Evolutionary conservation across 768 basidiomycete genomes (phyloP).

Genomic region (Lentinula sp.): DNA sequence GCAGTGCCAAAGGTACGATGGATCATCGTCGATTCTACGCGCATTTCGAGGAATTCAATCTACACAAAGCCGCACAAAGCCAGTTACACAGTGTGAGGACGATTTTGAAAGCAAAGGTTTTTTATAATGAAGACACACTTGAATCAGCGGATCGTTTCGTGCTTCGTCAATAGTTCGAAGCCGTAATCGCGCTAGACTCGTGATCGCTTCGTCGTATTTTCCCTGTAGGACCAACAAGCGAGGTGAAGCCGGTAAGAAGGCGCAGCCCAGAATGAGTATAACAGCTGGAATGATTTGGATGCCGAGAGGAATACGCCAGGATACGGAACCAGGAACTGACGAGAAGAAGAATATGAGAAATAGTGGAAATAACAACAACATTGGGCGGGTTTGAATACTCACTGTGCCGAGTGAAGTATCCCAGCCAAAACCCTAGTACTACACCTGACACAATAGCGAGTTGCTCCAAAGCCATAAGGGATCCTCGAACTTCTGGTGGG

Average conservation of each 20-base stretch:
- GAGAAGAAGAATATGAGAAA: background rate
- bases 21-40: slow-evolving; percentile 53
- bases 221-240: slow-evolving; percentile 57
- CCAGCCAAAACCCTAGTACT: slow-evolving; percentile 79
- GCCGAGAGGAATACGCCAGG: slow-evolving; percentile 75
- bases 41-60: slow-evolving; percentile 77
- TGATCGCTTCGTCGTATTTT: slow-evolving; percentile 48
- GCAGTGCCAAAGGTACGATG: slow-evolving; percentile 23
- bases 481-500: slow-evolving; percentile 73
- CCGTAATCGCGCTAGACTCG: slow-evolving; percentile 51
- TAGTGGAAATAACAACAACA: background rate
- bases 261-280: slow-evolving; percentile 55
- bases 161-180: slow-evolving; percentile 39
- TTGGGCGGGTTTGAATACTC: slow-evolving; percentile 14
- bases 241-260: slow-evolving; percentile 49
- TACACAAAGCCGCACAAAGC: slow-evolving; percentile 16
- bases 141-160: slow-evolving; percentile 41
- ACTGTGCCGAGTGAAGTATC: slow-evolving; percentile 66
- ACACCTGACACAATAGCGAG: slow-evolving; percentile 78
- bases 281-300: slow-evolving; percentile 67
- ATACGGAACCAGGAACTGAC: slow-evolving; percentile 53
- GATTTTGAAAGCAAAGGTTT: background rate
- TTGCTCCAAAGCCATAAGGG: slow-evolving; percentile 75
- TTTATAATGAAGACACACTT: slow-evolving; percentile 23
- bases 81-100: background rate